phyloP scores from a whole-genome alignment of 163 green algal genomes.

The Scenedesmus sp. region DNA sequence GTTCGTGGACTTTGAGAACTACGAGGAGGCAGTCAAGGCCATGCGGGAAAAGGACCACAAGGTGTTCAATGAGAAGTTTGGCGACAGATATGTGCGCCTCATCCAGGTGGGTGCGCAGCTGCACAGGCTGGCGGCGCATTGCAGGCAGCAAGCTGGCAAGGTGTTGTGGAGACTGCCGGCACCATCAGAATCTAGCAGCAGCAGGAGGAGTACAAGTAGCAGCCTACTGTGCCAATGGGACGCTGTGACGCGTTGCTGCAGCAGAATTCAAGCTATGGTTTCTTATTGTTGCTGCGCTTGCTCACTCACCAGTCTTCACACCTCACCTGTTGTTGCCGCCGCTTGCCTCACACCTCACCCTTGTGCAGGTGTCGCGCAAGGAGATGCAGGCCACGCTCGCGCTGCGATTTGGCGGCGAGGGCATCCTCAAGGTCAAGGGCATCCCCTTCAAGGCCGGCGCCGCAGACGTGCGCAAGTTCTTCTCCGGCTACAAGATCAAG shows the following conservation, averaged over 20 bases:
- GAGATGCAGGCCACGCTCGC: constrained; percentile 79
- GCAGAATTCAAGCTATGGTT: not conserved
- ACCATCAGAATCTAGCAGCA: no score
- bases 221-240: no score
- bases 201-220: no score
- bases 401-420: constrained; percentile 76
- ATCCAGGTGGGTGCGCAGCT: constrained; percentile 63
- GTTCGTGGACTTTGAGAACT: constrained; percentile 77
- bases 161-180: no score
- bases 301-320: no score
- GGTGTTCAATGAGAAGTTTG: constrained; percentile 75
- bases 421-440: constrained; percentile 78
- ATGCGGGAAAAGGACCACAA: constrained; percentile 76
- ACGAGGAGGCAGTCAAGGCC: constrained; percentile 66
- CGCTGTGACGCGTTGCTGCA: no score
- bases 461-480: constrained; percentile 55
- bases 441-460: constrained; percentile 73
- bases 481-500: constrained; percentile 71
- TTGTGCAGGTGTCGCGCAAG: constrained; percentile 66
- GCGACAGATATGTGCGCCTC: constrained; percentile 74
- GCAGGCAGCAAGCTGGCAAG: no score
- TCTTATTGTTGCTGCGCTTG: not conserved
- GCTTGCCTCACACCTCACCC: not conserved
- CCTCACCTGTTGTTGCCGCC: not conserved
- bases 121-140: not conserved